A percentile compares a stretch with the other conserved stretches of the same genome.
These are phyloP conservation scores for Eudorina sp. DNA, from an alignment of 139 green algal genomes.

Conservation along the genomic window DNA sequence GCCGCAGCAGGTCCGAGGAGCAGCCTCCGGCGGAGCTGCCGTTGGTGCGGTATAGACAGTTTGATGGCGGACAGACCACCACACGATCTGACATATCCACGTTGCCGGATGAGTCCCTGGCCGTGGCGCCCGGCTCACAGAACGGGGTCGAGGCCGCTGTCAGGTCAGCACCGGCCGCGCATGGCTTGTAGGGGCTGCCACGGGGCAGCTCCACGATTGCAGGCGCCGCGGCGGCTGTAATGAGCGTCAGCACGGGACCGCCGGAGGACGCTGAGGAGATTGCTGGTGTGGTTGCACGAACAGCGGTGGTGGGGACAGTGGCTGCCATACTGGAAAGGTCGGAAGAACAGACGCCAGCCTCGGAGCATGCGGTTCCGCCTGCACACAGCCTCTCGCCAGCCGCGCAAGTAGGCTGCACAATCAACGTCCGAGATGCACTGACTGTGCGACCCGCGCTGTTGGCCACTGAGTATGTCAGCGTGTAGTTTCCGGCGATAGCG, in stretches of 20 bases:
- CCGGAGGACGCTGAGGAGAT: neutral
- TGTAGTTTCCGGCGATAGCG: slow-evolving; percentile 42
- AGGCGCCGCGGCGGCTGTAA: neutral
- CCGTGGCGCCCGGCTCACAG: slow-evolving; percentile 64
- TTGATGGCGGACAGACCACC: slow-evolving; percentile 62
- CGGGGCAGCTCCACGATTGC: slow-evolving; percentile 27
- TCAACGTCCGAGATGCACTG: neutral
- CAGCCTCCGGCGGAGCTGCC: slow-evolving; percentile 22
- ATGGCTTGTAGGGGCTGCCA: slow-evolving; percentile 20
- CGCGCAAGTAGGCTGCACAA: slow-evolving; percentile 48
- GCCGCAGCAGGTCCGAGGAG: slow-evolving; percentile 47
- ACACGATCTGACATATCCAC: slow-evolving; percentile 52
- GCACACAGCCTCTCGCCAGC: slow-evolving; percentile 56
- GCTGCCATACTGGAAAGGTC: neutral
- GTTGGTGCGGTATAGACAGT: slow-evolving; percentile 36
- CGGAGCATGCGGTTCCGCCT: slow-evolving; percentile 42
- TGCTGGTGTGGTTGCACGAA: neutral
- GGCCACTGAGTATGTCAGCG: slow-evolving; percentile 29
- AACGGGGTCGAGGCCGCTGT: neutral
- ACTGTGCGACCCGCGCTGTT: slow-evolving; percentile 27
- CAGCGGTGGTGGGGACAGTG: neutral
- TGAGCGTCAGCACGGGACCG: neutral
- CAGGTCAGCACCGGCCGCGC: neutral
- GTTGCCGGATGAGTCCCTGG: slow-evolving; percentile 22
- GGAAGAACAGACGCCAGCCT: neutral